phyloP scores from a whole-genome alignment of 179 eudicot species.

The Sideroxylon spinosum region DNA sequence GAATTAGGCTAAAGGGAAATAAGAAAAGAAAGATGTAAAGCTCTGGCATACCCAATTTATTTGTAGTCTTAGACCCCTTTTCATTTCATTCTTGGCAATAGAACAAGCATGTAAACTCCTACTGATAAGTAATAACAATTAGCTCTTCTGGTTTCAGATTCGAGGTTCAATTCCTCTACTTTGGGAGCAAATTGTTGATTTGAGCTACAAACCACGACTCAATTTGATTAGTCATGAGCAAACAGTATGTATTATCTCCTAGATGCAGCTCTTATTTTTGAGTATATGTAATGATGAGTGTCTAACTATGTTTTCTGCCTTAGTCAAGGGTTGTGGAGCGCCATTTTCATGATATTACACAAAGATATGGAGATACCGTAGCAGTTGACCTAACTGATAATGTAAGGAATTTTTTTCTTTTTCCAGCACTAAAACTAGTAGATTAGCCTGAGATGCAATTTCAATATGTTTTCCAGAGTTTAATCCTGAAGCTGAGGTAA shows the following conservation, averaged over 20 bases:
- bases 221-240: constrained; percentile 68
- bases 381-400: constrained; percentile 85
- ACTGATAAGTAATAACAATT: constrained; percentile 6
- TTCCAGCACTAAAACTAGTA: background rate
- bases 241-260: constrained; percentile 44
- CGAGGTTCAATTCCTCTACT: constrained; percentile 94
- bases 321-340: constrained; percentile 79
- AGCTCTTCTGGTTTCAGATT: constrained; percentile 47
- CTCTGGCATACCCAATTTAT: background rate
- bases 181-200: constrained; percentile 99
- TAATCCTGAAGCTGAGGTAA: background rate
- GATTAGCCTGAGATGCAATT: background rate
- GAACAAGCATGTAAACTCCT: background rate
- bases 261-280: background rate
- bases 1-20: background rate
- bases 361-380: constrained; percentile 81
- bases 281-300: constrained; percentile 11
- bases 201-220: constrained; percentile 91
- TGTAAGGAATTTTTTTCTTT: constrained; percentile 28
- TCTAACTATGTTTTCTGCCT: constrained; percentile 23
- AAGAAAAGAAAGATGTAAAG: background rate
- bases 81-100: background rate
- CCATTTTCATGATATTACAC: constrained; percentile 76
- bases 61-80: constrained; percentile 1
- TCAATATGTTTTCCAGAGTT: background rate